Percentiles rank a stretch among this genome's conserved stretches.
Evolutionary conservation across 768 basidiomycete species (phyloP).

Genomic region (Termitomyces sp.): DNA sequence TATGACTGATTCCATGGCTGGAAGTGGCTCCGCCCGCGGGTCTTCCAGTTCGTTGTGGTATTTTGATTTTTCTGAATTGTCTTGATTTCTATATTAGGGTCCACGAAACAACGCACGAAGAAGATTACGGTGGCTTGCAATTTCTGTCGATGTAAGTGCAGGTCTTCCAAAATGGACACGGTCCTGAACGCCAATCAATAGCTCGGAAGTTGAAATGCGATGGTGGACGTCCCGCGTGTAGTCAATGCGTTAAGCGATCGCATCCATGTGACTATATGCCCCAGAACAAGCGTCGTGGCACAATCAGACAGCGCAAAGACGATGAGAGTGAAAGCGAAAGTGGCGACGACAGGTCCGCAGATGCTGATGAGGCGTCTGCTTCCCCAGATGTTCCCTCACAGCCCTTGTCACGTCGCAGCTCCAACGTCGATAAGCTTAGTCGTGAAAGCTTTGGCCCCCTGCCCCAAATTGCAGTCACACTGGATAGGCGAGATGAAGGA

Average conservation of each 20-base stretch:
- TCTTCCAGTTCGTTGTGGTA: constrained; percentile 33
- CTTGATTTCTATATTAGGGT: constrained; percentile 33
- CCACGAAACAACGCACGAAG: constrained; percentile 68
- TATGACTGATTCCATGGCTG: constrained; percentile 36
- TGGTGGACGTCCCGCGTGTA: constrained; percentile 78
- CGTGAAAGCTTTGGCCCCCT: constrained; percentile 37
- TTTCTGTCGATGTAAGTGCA: constrained; percentile 79
- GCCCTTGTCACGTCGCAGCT: constrained; percentile 43
- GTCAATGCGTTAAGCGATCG: constrained; percentile 76
- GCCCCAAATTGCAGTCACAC: constrained; percentile 35
- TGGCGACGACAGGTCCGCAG: constrained; percentile 54
- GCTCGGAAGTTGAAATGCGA: constrained; percentile 89
- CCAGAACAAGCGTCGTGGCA: constrained; percentile 70
- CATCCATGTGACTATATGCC: constrained; percentile 81
- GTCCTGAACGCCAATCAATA: constrained; percentile 28
- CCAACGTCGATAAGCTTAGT: constrained; percentile 42
- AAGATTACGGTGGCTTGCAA: constrained; percentile 90
- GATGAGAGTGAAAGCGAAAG: constrained; percentile 71
- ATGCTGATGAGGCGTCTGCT: constrained; percentile 47
- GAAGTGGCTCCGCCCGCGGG: constrained; percentile 29
- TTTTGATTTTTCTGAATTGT: constrained; percentile 18
- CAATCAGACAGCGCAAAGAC: constrained; percentile 51
- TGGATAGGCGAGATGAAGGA: constrained; percentile 48
- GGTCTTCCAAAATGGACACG: constrained; percentile 6
- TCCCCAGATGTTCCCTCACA: constrained; percentile 55